Evolutionary conservation across 2,329 filamentous ascomycete genomes (phyloP).

Genomic region (Neophaeococcomyces aloes): DNA sequence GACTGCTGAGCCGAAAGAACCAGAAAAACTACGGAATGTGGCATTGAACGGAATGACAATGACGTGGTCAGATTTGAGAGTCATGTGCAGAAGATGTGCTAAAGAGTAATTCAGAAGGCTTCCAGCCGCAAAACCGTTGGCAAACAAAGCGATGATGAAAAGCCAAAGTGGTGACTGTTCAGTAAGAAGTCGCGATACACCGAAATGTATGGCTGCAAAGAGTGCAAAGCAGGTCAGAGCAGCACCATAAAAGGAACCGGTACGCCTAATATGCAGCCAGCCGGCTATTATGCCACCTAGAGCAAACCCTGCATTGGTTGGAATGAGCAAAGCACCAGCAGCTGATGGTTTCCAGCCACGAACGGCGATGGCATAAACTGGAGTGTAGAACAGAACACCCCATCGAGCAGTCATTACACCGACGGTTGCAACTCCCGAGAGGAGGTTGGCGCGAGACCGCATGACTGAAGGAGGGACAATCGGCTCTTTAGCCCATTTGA

Average conservation of each 20-base stretch:
- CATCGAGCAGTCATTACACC: slow-evolving; percentile 73
- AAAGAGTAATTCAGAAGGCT: slow-evolving; percentile 70
- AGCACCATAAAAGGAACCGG: slow-evolving; percentile 61
- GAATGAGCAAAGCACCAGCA: slow-evolving; percentile 66
- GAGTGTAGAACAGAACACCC: slow-evolving; percentile 70
- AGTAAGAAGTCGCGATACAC: slow-evolving; percentile 47
- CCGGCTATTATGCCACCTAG: slow-evolving; percentile 63
- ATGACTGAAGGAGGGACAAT: slow-evolving; percentile 65
- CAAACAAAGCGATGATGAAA: slow-evolving; percentile 42
- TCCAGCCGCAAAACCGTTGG: slow-evolving; percentile 63
- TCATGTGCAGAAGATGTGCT: slow-evolving; percentile 67
- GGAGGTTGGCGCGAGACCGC: slow-evolving; percentile 56
- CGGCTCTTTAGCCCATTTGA: slow-evolving; percentile 53
- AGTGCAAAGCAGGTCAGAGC: slow-evolving; percentile 49
- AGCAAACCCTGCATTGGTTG: slow-evolving; percentile 72
- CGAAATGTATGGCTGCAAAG: slow-evolving; percentile 51
- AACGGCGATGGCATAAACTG: slow-evolving; percentile 68
- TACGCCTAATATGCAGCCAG: slow-evolving; percentile 61
- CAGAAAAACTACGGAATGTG: slow-evolving; percentile 73
- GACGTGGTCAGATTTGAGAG: slow-evolving; percentile 55
- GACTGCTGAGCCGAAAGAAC: slow-evolving; percentile 68
- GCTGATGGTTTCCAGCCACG: slow-evolving; percentile 57
- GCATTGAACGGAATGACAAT: slow-evolving; percentile 64
- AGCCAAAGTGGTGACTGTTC: slow-evolving; percentile 43
- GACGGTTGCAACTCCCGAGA: slow-evolving; percentile 64